phyloP scores from a whole-genome alignment of 192 early-diverging fungal genomes.

The Backusella liffmaniae region DNA sequence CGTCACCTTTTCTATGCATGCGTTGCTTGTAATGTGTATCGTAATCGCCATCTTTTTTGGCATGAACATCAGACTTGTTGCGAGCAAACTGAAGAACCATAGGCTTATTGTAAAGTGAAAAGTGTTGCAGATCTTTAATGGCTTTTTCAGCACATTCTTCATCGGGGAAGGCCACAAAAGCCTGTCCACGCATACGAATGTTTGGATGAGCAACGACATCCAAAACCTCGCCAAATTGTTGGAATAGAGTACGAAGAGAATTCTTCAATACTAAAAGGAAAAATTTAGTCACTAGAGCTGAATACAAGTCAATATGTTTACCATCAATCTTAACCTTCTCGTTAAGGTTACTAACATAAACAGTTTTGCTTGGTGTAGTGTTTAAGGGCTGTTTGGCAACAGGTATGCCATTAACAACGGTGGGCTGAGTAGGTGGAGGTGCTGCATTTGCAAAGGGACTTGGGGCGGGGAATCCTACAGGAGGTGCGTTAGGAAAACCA shows the following conservation, averaged over 20 bases:
- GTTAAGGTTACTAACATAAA: slow-evolving; percentile 83
- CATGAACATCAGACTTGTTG: slow-evolving; percentile 58
- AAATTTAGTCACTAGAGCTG: background rate
- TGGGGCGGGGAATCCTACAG: slow-evolving; percentile 5
- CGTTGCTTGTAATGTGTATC: slow-evolving; percentile 64
- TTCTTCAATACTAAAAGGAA: slow-evolving; percentile 52
- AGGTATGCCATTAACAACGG: slow-evolving; percentile 24
- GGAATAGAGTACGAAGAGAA: slow-evolving; percentile 77
- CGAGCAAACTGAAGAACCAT: slow-evolving; percentile 72
- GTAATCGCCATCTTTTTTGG: slow-evolving; percentile 64
- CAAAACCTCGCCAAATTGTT: slow-evolving; percentile 79
- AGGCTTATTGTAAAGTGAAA: slow-evolving; percentile 79
- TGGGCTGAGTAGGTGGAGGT: background rate
- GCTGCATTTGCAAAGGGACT: background rate
- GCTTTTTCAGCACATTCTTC: slow-evolving; percentile 74
- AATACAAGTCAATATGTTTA: background rate
- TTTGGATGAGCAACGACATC: slow-evolving; percentile 79
- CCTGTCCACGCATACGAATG: slow-evolving; percentile 90
- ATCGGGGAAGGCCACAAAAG: slow-evolving; percentile 83
- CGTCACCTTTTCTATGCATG: slow-evolving; percentile 62
- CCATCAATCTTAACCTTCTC: slow-evolving; percentile 70
- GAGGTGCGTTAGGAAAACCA: slow-evolving; percentile 9
- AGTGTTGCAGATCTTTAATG: slow-evolving; percentile 79
- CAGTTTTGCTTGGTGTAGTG: slow-evolving; percentile 61
- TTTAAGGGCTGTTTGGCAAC: slow-evolving; percentile 59